Evolutionary conservation across 75 land plant species (phyloP).

Genomic region (Adiantum capillusveneris): DNA sequence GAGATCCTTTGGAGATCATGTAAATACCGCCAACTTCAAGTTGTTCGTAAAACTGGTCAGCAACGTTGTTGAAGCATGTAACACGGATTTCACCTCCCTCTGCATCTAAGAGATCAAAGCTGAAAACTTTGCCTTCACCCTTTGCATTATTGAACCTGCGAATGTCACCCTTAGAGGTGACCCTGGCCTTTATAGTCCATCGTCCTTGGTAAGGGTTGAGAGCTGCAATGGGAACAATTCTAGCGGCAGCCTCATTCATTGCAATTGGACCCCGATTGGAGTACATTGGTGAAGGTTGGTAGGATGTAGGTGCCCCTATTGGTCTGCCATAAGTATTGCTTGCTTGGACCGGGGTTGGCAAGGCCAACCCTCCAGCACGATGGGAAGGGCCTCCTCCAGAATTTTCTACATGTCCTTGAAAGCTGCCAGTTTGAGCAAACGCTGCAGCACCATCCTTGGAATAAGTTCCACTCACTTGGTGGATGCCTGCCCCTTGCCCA

Average conservation of each 20-base stretch:
- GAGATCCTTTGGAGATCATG: slow-evolving; percentile 76
- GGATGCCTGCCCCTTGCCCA: too few species aligned
- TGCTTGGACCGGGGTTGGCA: too few species aligned
- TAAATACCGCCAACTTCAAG: slow-evolving; percentile 80
- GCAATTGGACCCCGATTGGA: slow-evolving; percentile 58
- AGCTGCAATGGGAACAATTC: slow-evolving; percentile 78
- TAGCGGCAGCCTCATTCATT: slow-evolving; percentile 79
- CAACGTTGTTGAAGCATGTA: slow-evolving; percentile 88
- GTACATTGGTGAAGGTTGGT: slow-evolving; percentile 67
- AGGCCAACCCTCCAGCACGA: not conserved
- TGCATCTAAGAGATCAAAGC: slow-evolving; percentile 88
- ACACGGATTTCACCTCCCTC: slow-evolving; percentile 91
- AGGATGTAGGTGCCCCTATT: slow-evolving; percentile 9
- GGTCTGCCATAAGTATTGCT: not conserved
- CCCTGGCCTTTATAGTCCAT: slow-evolving; percentile 94
- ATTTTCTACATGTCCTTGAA: not conserved
- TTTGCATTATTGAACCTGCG: slow-evolving; percentile 85
- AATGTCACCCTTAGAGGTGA: slow-evolving; percentile 81
- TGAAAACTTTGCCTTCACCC: slow-evolving; percentile 94
- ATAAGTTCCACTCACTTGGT: too few species aligned
- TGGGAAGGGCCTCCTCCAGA: not conserved
- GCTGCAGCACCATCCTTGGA: too few species aligned
- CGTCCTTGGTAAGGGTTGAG: slow-evolving; percentile 95
- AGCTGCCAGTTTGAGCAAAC: not conserved
- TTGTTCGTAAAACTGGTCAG: slow-evolving; percentile 68